Conservation (phyloP, 2,329 filamentous ascomycete genomes). For the Xylaria sp. region DNA sequence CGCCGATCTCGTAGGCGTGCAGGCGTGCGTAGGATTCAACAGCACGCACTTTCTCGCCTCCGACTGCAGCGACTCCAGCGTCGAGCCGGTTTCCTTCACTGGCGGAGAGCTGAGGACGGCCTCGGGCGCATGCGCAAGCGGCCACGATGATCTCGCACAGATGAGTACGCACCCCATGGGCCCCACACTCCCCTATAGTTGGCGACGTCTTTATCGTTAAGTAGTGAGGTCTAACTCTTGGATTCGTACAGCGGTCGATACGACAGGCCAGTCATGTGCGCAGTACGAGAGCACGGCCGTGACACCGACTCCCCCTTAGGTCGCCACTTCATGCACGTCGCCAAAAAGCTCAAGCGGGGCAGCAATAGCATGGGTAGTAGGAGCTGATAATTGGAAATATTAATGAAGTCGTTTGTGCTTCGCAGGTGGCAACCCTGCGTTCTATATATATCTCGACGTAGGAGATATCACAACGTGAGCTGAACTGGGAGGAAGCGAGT, state of each 20-base stretch:
- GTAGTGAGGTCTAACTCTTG: neutral
- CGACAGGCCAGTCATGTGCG: constrained; percentile 21
- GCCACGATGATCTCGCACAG: constrained; percentile 42
- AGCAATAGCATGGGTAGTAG: constrained; percentile 3
- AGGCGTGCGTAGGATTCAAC: constrained; percentile 56
- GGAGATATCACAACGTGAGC: neutral
- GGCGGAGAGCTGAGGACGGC: constrained; percentile 45
- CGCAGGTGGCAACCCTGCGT: neutral
- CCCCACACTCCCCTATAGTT: neutral
- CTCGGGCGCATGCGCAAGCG: constrained; percentile 51
- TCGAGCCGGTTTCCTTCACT: constrained; percentile 32
- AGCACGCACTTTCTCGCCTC: constrained; percentile 53
- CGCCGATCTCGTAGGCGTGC: constrained; percentile 52
- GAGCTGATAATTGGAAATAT: neutral
- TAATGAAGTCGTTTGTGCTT: neutral
- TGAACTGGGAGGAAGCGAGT: neutral
- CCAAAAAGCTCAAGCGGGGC: neutral
- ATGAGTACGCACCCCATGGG: constrained; percentile 2
- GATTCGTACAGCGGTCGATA: constrained; percentile 11
- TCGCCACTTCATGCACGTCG: constrained; percentile 1
- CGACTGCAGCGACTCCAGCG: constrained; percentile 48
- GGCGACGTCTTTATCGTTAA: neutral
- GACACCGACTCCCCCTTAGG: constrained; percentile 21
- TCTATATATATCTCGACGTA: neutral
- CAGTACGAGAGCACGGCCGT: constrained; percentile 24